Evolutionary conservation across 2,329 filamentous ascomycete species (phyloP), one percentile per base, ranked within the genome.

Genomic region (Trichoderma guizhouense): DNA sequence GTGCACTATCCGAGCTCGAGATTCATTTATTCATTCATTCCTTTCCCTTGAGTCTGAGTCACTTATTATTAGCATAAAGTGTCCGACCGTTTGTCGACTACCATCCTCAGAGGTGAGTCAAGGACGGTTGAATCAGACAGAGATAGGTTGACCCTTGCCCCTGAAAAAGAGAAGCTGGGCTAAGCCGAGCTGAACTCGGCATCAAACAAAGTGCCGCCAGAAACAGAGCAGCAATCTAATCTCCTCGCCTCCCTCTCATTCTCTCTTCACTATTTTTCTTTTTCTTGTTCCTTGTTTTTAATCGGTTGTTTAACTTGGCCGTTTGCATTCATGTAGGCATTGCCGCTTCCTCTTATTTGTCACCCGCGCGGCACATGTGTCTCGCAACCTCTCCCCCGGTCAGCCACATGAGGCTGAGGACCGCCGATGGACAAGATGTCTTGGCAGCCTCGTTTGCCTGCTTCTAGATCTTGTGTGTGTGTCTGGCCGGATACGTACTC

Each of bases 341-440:
- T 30, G 24, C 51, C 64, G 26, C 18, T 6, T 11, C 24, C 7
- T 51, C 61, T 39, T 30, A 66, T 30, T 53, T 28, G 61, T 47
- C 21, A 39, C 28, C 36, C 6, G 18, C 36, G 36, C 36, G 34
- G 36, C 47, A 39, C 47, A 26, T 67, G 21, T 67, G 30, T 58
- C 64, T 34, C 64, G 6, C 51, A 55, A 14, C 24, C 57, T 39
- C 21, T 18, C 63, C 63, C 64, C 14, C 8, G 51, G 30, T 15
- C 21, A 67, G 64, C 64, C 51, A 67, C 64, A 67, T 67, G 64
- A 67, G 64, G 64, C 64, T 67, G 64, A 58, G 5, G 32, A 18
- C 18, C 11, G 26, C 26, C 39, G 2, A 39, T 14, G n/a, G 32
- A 24, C 26, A 18, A 11, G 34, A 55, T 21, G 21, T 58, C 64